Base-by-base conservation (phyloP, 1,284 basidiomycete species). In the Lentinula novae-zelandiae region DNA sequence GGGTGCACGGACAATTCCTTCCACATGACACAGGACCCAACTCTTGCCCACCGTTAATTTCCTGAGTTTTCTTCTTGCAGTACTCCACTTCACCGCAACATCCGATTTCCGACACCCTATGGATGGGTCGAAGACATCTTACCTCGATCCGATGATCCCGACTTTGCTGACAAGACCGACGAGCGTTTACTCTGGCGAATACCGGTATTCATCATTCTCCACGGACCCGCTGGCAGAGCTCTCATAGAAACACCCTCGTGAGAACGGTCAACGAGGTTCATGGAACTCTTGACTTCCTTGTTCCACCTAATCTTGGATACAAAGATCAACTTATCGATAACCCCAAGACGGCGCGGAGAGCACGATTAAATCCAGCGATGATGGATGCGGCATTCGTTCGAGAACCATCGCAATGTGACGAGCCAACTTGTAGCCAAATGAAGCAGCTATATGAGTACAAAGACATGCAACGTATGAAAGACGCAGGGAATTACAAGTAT, bases 401-500 rank as follows among this genome's bases (percentile, higher is more conserved):
- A 0, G 63, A 70, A 10, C 80, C 84, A 0, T 73, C 79, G 36
- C 73, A 75, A 27, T 90, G 88, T 65, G 69, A 73, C 5, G 64
- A 71, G 40, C 72, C 70, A n/a, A 69, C 71, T 20, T 81, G 78
- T 63, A 62, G 69, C 5, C 13, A 69, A 36, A 62, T 90, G 63
- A 64, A 75, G 54, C 62, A 70, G 9, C 65, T 76, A 49, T 89
- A 82, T 67, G 75, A 77, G 13, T 88, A 81, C 74, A 73, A 73
- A 44, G 69, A 71, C 57, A 70, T 72, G 42, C 80, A 82, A 63
- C 76, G 64, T 1, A 61, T 70, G 48, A 65, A 73, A 27, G 75
- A 86, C 60, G 82, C 82, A 1, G 84, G 83, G 42, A 76, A 75
- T 57, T 85, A 87, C 70, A 88, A 87, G 71, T 89, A 87, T 69